Conservation (phyloP, 345 rosid species). For the Eucalyptus sp. region DNA sequence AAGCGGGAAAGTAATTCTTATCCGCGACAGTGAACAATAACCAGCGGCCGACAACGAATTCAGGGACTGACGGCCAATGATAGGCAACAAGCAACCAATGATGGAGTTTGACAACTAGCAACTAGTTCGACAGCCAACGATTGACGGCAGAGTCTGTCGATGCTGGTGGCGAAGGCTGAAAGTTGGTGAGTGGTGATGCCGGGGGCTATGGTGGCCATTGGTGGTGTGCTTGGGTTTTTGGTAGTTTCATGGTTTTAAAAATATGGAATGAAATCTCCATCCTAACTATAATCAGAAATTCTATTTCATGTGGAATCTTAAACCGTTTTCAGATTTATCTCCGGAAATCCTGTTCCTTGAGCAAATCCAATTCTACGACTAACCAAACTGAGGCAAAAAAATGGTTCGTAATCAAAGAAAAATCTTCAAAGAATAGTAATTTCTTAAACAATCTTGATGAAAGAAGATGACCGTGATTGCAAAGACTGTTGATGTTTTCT, state of each 20-base stretch:
- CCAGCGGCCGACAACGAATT: neutral
- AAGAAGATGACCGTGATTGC: neutral
- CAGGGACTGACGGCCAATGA: neutral
- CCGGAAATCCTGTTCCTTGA: neutral
- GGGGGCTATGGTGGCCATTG: neutral
- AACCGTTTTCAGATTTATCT: neutral
- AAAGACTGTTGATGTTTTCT: neutral
- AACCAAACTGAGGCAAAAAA: neutral
- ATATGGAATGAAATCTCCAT: neutral
- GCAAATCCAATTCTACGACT: neutral
- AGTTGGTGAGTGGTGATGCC: neutral
- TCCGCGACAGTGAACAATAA: neutral
- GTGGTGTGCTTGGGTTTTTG: neutral
- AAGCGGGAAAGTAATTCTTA: neutral
- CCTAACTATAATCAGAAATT: neutral
- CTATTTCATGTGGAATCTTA: neutral
- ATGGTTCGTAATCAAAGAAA: neutral
- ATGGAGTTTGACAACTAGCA: neutral
- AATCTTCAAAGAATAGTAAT: neutral
- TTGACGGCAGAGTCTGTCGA: accelerated
- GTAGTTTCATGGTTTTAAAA: neutral
- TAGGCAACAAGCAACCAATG: neutral
- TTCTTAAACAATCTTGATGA: neutral
- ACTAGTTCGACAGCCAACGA: neutral
- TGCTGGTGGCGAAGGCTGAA: neutral